A percentile compares a stretch with the other conserved stretches of the same genome.
Conservation (phyloP, 139 green algal genomes). For the Axilococcus clingmanii region DNA sequence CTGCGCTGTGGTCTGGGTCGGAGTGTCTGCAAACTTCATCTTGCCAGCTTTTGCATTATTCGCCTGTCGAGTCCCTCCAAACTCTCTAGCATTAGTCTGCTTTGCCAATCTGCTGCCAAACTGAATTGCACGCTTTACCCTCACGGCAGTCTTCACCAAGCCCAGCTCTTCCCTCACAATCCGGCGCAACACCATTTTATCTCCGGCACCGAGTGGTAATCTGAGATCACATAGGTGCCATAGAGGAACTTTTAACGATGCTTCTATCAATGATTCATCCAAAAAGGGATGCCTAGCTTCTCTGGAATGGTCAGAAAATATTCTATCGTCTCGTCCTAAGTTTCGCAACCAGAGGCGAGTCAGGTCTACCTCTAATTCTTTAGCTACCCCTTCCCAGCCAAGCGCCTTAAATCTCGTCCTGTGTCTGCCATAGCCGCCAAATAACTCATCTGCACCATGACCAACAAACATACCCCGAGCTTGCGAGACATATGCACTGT, state of each 20-base stretch:
- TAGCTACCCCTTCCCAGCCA: slow-evolving; percentile 29
- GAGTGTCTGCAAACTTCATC: slow-evolving; percentile 12
- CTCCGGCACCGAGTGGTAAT: slow-evolving; percentile 48
- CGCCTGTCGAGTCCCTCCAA: slow-evolving; percentile 73
- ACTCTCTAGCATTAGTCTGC: slow-evolving; percentile 63
- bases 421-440: slow-evolving; percentile 85
- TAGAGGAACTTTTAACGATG: slow-evolving; percentile 40
- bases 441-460: slow-evolving; percentile 91
- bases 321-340: slow-evolving; percentile 82
- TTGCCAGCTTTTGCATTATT: slow-evolving; percentile 56
- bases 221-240: slow-evolving; percentile 33
- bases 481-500: not conserved
- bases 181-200: slow-evolving; percentile 79
- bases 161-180: slow-evolving; percentile 48
- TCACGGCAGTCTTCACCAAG: slow-evolving; percentile 43
- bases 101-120: slow-evolving; percentile 83
- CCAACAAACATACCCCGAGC: slow-evolving; percentile 62
- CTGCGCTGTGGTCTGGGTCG: too few species aligned
- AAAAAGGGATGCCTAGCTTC: slow-evolving; percentile 86
- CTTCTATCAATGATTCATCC: slow-evolving; percentile 69
- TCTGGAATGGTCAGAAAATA: slow-evolving; percentile 68
- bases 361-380: slow-evolving; percentile 79
- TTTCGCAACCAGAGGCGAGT: slow-evolving; percentile 81
- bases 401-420: slow-evolving; percentile 49
- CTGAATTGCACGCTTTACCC: slow-evolving; percentile 86